Conservation (phyloP, 2,329 filamentous ascomycete genomes). For the Ascochyta koolunga region DNA sequence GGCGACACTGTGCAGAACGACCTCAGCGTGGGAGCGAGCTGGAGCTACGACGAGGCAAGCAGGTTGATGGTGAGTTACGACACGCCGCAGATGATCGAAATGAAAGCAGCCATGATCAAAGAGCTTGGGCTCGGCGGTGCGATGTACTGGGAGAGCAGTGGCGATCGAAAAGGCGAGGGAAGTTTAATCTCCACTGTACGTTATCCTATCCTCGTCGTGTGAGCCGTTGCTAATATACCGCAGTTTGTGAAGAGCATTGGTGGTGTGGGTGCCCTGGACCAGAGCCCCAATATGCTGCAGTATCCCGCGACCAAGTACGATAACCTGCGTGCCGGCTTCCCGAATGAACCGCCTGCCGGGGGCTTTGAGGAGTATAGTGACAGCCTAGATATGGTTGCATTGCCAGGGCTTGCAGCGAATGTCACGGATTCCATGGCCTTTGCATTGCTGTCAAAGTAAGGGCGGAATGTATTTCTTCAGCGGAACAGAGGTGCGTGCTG, state of each 20-base stretch:
- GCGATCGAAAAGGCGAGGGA: conserved; percentile 39
- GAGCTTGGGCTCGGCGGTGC: conserved; percentile 41
- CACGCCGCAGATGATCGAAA: conserved; percentile 38
- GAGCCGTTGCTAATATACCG: conserved; percentile 4
- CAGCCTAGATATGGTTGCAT: background rate
- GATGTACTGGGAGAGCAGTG: conserved; percentile 49
- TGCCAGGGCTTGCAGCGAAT: background rate
- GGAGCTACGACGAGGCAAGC: conserved; percentile 35
- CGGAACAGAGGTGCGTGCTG: too few species aligned
- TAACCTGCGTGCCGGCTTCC: conserved; percentile 57
- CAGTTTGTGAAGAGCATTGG: conserved; percentile 62
- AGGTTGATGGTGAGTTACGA: conserved; percentile 43
- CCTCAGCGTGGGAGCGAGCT: conserved; percentile 32
- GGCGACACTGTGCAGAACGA: conserved; percentile 35
- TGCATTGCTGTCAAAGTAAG: background rate
- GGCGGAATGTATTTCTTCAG: background rate
- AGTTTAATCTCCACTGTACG: conserved; percentile 43
- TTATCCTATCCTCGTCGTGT: background rate
- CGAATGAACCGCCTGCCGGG: conserved; percentile 19
- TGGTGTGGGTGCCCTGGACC: conserved; percentile 58
- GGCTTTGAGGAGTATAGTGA: background rate
- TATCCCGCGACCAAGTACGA: conserved; percentile 74
- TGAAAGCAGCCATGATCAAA: conserved; percentile 37
- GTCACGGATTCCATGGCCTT: background rate
- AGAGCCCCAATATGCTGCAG: conserved; percentile 63